Conservation (phyloP, 1,139 yeast genomes). For the Pichia norvegensis region DNA sequence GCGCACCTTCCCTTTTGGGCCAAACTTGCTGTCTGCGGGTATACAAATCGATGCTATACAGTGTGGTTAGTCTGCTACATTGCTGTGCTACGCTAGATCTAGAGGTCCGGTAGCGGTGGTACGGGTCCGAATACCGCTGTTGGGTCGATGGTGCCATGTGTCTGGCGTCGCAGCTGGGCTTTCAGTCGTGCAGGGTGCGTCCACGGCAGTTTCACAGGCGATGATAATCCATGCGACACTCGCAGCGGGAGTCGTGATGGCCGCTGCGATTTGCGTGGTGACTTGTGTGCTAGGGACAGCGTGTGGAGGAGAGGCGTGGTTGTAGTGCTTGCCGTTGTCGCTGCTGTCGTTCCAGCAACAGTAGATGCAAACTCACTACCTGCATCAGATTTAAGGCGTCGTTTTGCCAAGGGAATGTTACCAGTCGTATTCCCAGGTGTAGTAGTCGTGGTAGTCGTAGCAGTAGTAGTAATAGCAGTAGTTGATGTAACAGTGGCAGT, state of each 20-base stretch:
- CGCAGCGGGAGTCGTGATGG: neutral
- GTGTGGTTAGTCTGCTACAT: neutral
- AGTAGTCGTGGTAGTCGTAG: neutral
- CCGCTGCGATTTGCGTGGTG: neutral
- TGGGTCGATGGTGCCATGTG: neutral
- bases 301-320: neutral
- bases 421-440: neutral
- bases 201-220: neutral
- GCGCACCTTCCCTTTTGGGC: slow-evolving; percentile 11
- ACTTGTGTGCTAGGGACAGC: neutral
- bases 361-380: neutral
- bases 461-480: neutral
- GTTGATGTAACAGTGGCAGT: neutral
- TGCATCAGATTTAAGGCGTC: neutral
- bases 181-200: neutral
- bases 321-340: neutral
- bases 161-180: neutral
- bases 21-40: slow-evolving; percentile 7
- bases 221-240: neutral
- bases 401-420: neutral
- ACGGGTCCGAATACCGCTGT: neutral
- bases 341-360: too few species aligned
- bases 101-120: neutral
- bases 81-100: neutral
- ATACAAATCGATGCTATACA: slow-evolving; percentile 2